Evolutionary conservation across 225 moss, liverwort and hornwort genomes (phyloP), one percentile per base, ranked within the genome.

Genomic region (Rhytidiadelphus loreus): DNA sequence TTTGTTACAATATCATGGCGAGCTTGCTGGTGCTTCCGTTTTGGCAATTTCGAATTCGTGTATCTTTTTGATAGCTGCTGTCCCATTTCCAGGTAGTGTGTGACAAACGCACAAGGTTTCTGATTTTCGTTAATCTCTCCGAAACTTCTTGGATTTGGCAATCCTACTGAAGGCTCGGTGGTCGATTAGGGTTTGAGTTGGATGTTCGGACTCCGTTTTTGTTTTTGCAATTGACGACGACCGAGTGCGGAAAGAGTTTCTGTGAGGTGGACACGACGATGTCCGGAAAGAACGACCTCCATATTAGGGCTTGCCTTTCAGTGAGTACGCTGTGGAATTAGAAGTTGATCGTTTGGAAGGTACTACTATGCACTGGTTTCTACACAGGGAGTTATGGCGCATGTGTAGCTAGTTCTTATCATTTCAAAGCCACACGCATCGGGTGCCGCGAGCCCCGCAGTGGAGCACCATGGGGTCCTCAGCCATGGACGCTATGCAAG

Each of bases 401-500:
- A 37, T 57, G 6, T 75, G 23, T 88, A 75, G 76, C 53, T 86
- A 86, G 75, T 83, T 68, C 53, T 44, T 80, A 60, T 71, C 52
- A 63, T 83, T 83, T 59, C 78, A 46, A 82, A 68, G 78, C 62
- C 59, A 57, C 59, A 32, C 52, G 39, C 79, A 79, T 88, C 32
- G 29, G 81, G 86, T 88, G 83, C 37, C 12, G 55, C 9, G 7
- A 64, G 59, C 44, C 37, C 60, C 43, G 64, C 66, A 70, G 48
- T 74, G 53, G 62, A 86, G 86, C 89, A 91, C 73, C 84, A 92
- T 94, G 90, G 91, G 94, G 46, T 91, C 91, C 43, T 94, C 91
- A 57, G 87, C 92, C 16, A 92, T 94, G 92, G 94, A 94, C 87
- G 92, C 94, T 29, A 86, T 92, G 94, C 91, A 94, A 82, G 92